Evolutionary conservation across 129 eudicot species (phyloP), one percentile per base, ranked within the genome.

Genomic region (Escallonia herrerae): DNA sequence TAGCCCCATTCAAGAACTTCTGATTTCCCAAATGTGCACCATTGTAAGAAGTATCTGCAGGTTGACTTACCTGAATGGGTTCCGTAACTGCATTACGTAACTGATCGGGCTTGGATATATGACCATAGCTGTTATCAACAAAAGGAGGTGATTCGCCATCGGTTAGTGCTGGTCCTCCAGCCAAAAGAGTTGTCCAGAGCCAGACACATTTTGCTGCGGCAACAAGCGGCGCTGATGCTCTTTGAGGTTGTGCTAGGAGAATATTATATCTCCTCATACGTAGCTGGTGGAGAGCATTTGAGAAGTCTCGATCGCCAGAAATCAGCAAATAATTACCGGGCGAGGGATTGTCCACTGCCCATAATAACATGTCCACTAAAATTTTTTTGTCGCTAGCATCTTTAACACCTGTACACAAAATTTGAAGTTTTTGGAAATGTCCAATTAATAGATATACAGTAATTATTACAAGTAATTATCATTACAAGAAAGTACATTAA

Each of bases 331-430:
- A 93, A 72, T 83, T 93, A 41, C 84, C 84, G 14, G 98, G 98
- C 46, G 98, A 96, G 7, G 95, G 90, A 78, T 93, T 93, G 73
- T 93, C 98, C 44, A 93, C 98, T 0, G 98, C 98, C 98, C 98
- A 93, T 74, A 93, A 93, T 74, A 93, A 78, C 98, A 93, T 93
- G 68, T 93, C 98, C 56, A 93, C 98, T 68, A 93, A 70, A 63
- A 93, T 93, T 79, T 93, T 93, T 80, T 93, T 93, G 79, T 93
- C 98, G 40, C 96, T 88, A 22, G 98, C 95, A 72, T 93, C 98
- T 78, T 91, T 91, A 22, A 74, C 96, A 63, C 97, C 97, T 91
- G 66, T 6, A 14, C 67, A 65, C 55, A 54, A 3, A 8, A 50
- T 40, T 12, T 40, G 63, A 42, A 77, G 13, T 63, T 8, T 55